Evolutionary conservation across 2,329 filamentous ascomycete species (phyloP).

Genomic region (Camillea tinctor): DNA sequence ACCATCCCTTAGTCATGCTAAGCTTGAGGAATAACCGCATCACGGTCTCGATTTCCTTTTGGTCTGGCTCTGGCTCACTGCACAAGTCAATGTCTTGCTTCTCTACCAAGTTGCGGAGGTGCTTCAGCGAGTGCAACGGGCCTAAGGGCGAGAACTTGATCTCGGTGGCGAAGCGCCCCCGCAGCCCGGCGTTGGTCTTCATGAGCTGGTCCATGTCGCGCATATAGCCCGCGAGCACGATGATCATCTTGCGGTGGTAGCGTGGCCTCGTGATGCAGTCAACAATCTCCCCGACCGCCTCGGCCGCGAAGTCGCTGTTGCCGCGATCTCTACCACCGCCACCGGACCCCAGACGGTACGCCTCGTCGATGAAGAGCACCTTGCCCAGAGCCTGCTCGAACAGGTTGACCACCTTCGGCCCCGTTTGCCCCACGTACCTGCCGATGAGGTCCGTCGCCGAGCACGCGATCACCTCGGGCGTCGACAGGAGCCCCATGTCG

Average conservation of each 20-base stretch:
- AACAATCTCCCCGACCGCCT: constrained; percentile 53
- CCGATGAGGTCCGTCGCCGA: constrained; percentile 68
- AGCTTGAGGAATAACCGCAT: background rate
- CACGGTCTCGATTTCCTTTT: background rate
- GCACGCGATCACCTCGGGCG: constrained; percentile 58
- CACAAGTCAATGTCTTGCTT: background rate
- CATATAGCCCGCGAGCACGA: constrained; percentile 69
- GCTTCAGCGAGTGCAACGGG: background rate
- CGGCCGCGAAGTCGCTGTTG: constrained; percentile 51
- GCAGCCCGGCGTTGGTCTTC: constrained; percentile 59
- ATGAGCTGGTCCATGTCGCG: constrained; percentile 64
- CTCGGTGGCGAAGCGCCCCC: constrained; percentile 61
- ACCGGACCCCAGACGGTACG: constrained; percentile 62
- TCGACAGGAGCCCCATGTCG: constrained; percentile 66
- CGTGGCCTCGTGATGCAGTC: constrained; percentile 52
- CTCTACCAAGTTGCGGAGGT: background rate
- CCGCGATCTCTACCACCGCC: too few relatives aligned
- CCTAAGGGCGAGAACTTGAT: constrained; percentile 47
- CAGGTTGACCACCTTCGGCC: constrained; percentile 8
- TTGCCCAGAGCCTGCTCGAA: constrained; percentile 9
- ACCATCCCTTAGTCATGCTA: background rate
- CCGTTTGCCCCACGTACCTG: constrained; percentile 55
- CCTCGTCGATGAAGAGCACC: constrained; percentile 55
- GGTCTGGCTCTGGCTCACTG: background rate
- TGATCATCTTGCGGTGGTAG: constrained; percentile 59